Evolutionary conservation across 495 filamentous ascomycete genomes (phyloP).

Genomic region (Podospora appendiculata): DNA sequence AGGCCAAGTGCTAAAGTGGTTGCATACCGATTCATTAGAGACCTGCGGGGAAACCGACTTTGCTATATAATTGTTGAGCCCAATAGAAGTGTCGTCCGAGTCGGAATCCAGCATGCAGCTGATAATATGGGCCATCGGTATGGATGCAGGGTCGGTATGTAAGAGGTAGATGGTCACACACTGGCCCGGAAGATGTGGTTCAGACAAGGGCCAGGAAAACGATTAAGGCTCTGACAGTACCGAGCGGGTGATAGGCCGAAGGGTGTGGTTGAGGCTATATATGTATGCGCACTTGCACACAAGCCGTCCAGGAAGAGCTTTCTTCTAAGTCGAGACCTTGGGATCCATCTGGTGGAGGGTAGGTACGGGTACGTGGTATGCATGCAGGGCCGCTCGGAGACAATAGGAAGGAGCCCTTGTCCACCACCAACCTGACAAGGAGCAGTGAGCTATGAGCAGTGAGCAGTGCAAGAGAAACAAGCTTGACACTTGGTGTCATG

Average conservation of each 20-base stretch:
- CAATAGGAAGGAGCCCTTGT: conserved; percentile 7
- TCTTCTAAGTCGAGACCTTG: conserved; percentile 12
- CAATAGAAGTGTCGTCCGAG: conserved; percentile 23
- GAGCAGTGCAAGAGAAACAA: conserved; percentile 1
- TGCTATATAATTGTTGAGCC: conserved; percentile 40
- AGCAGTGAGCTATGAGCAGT: background rate
- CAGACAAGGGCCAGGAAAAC: conserved; percentile 19
- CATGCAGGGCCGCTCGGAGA: conserved; percentile 9
- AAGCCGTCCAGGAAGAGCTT: conserved; percentile 11
- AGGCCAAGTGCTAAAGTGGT: conserved; percentile 15
- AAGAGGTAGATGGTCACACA: conserved; percentile 23
- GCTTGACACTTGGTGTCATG: conserved; percentile 6
- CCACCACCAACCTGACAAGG: conserved; percentile 2
- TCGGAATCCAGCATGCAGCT: conserved; percentile 34
- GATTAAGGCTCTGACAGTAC: conserved; percentile 12
- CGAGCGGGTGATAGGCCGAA: conserved; percentile 18
- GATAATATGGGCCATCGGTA: conserved; percentile 43
- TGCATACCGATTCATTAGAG: conserved; percentile 40
- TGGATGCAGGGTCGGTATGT: conserved; percentile 17
- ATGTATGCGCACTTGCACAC: conserved; percentile 13
- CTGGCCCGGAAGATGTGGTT: conserved; percentile 20
- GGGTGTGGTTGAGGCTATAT: conserved; percentile 22
- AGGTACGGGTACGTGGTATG: no score
- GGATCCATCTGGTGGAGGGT: background rate
- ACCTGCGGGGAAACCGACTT: conserved; percentile 32